phyloP scores from a whole-genome alignment of 148 eudicot species.

The Dianthus caryophyllus region DNA sequence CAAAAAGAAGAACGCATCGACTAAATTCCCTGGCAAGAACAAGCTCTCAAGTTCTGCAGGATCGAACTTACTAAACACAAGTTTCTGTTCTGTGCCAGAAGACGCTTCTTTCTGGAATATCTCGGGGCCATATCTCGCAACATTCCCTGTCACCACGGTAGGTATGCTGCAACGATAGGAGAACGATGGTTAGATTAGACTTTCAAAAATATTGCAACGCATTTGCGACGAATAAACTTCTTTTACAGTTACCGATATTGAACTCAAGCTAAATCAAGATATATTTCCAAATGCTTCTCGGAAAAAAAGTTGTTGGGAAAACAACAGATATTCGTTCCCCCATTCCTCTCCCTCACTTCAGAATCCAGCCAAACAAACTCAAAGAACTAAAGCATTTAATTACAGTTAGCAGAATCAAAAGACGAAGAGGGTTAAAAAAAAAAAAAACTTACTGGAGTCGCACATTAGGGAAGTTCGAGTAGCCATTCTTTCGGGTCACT shows the following conservation, averaged over 20 bases:
- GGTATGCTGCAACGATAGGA: conserved; percentile 55
- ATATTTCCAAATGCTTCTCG: too few relatives aligned
- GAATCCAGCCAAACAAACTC: too few relatives aligned
- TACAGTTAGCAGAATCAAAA: neutral
- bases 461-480: conserved; percentile 56
- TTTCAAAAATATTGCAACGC: neutral
- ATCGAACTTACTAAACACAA: conserved; percentile 58
- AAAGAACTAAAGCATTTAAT: neutral
- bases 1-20: conserved; percentile 71
- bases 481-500: conserved; percentile 66
- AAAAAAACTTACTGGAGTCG: conserved; percentile 72
- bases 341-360: too few relatives aligned
- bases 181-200: neutral
- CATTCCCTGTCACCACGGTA: conserved; percentile 49
- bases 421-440: conserved; percentile 22
- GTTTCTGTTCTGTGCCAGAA: conserved; percentile 41
- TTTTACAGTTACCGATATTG: neutral
- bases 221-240: neutral
- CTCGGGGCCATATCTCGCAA: conserved; percentile 56
- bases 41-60: conserved; percentile 61
- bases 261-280: neutral
- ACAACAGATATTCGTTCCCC: too few relatives aligned
- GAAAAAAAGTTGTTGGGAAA: too few relatives aligned
- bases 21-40: conserved; percentile 43
- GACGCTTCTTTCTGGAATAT: conserved; percentile 57